Percentiles rank a stretch among this genome's conserved stretches.
These are phyloP conservation scores for Citrullus mucosospermus DNA, from an alignment of 306 rosid species.

Conservation along the genomic window DNA sequence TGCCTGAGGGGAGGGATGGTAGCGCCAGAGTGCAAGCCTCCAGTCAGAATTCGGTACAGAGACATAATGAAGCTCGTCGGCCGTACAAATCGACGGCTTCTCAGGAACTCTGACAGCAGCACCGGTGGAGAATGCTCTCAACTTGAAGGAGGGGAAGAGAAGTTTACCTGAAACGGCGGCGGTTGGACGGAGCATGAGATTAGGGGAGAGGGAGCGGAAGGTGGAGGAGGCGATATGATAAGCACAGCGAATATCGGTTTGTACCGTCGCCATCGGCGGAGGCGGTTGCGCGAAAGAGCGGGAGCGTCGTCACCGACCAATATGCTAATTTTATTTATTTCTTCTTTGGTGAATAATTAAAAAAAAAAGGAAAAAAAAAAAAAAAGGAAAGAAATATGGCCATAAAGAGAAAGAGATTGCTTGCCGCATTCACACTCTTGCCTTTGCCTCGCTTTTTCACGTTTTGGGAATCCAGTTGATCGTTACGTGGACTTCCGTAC, in stretches of 20 bases:
- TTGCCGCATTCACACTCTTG: background rate
- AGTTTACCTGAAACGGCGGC: constrained; percentile 1
- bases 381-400: background rate
- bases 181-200: constrained; percentile 26
- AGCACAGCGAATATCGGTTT: constrained; percentile 37
- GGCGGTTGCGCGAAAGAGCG: background rate
- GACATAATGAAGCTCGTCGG: constrained; percentile 92
- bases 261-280: constrained; percentile 41
- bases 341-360: too few relatives aligned
- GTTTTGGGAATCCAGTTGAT: background rate
- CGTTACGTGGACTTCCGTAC: background rate
- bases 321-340: background rate
- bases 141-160: constrained; percentile 25
- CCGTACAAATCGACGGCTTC: constrained; percentile 78
- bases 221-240: constrained; percentile 31
- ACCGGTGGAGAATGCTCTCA: constrained; percentile 42
- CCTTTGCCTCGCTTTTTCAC: background rate
- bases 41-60: constrained; percentile 70
- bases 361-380: too few relatives aligned
- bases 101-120: constrained; percentile 30
- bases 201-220: constrained; percentile 20
- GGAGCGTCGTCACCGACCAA: background rate
- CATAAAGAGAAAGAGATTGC: background rate
- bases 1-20: constrained; percentile 66
- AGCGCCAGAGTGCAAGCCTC: constrained; percentile 96